Conservation (phyloP, 106 monocot species). For the Alisma plantagoaquatica region DNA sequence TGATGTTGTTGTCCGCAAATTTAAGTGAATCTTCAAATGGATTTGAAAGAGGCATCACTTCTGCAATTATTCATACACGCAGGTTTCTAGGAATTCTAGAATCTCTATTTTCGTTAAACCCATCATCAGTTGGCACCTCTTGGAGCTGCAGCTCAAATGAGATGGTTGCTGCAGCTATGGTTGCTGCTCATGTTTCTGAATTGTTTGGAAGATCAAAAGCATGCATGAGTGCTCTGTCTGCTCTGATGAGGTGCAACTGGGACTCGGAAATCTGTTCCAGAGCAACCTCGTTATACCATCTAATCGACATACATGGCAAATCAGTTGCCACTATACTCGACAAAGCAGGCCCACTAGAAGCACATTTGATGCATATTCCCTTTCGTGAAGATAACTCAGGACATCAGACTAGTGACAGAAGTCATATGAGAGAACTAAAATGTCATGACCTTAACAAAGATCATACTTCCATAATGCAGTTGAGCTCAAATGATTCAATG, state of each 20-base stretch:
- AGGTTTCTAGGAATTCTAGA: constrained; percentile 90
- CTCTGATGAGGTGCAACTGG: constrained; percentile 87
- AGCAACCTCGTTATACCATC: constrained; percentile 88
- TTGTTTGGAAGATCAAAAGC: constrained; percentile 87
- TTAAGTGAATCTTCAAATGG: constrained; percentile 30
- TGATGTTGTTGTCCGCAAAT: constrained; percentile 19
- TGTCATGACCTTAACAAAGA: constrained; percentile 3
- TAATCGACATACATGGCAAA: constrained; percentile 95
- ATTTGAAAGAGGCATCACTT: constrained; percentile 44
- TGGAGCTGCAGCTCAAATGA: constrained; percentile 98
- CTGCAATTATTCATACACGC: constrained; percentile 70
- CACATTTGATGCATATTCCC: constrained; percentile 34
- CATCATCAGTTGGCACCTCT: constrained; percentile 94
- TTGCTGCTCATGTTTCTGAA: constrained; percentile 98
- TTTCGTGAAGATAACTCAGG: constrained; percentile 22
- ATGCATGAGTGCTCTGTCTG: constrained; percentile 82
- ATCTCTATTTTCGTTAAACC: constrained; percentile 91
- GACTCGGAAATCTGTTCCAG: constrained; percentile 71
- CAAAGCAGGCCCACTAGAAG: constrained; percentile 81
- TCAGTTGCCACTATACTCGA: constrained; percentile 79
- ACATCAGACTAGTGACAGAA: constrained; percentile 11
- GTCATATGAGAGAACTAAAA: constrained; percentile 8
- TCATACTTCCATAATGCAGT: constrained; percentile 11
- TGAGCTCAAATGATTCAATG: constrained; percentile 8
- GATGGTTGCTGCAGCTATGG: constrained; percentile 99